Conservation (phyloP, 2,329 filamentous ascomycete species). For the Fusarium sp. region DNA sequence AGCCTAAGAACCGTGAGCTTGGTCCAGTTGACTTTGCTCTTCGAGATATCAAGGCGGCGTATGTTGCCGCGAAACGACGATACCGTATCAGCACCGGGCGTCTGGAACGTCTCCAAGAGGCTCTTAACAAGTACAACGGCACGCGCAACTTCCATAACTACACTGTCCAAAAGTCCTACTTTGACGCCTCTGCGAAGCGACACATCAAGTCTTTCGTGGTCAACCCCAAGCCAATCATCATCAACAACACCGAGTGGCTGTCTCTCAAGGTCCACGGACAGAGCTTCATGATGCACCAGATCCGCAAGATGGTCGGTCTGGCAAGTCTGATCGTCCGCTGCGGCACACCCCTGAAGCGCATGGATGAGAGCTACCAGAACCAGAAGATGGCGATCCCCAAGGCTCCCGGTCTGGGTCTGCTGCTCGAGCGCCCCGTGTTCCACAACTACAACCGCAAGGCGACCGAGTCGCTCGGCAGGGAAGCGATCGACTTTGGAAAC, state of each 20-base stretch:
- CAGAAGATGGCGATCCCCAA: conserved; percentile 90
- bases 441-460: conserved; percentile 86
- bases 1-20: conserved; percentile 57
- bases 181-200: conserved; percentile 86
- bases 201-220: conserved; percentile 93
- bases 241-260: conserved; percentile 94
- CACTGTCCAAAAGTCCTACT: conserved; percentile 87
- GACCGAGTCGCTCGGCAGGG: conserved; percentile 70
- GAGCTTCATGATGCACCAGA: conserved; percentile 99
- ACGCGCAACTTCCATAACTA: conserved; percentile 98
- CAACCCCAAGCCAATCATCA: conserved; percentile 80
- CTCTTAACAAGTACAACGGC: conserved; percentile 81
- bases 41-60: conserved; percentile 82
- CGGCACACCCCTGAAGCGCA: conserved; percentile 78
- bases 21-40: conserved; percentile 72
- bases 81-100: conserved; percentile 84
- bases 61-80: conserved; percentile 82
- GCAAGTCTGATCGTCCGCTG: conserved; percentile 86
- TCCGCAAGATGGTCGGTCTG: conserved; percentile 99
- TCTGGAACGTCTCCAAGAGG: conserved; percentile 79
- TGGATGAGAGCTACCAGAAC: conserved; percentile 78
- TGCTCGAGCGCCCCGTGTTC: conserved; percentile 93
- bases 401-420: conserved; percentile 86
- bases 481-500: conserved; percentile 81
- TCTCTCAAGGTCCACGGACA: conserved; percentile 96